Evolutionary conservation across 208 protist species (phyloP).

Genomic region (Zelonia costaricensis): DNA sequence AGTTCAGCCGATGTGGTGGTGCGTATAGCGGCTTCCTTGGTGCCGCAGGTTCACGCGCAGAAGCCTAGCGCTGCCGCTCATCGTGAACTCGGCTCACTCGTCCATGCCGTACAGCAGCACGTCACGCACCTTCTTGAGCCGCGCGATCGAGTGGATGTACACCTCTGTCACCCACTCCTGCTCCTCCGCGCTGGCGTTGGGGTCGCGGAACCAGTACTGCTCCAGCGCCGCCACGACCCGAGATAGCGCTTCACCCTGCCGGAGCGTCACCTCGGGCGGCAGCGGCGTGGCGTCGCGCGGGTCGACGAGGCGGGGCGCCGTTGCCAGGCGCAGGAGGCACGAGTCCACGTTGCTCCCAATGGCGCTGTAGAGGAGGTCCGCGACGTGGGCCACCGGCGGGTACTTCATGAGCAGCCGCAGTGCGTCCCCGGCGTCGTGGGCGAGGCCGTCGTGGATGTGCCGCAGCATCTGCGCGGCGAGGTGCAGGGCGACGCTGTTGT

Average conservation of each 20-base stretch:
- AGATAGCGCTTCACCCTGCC: conserved; percentile 35
- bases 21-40: too few relatives aligned
- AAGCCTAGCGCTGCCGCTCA: background rate
- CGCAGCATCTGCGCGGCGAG: conserved; percentile 67
- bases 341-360: conserved; percentile 15
- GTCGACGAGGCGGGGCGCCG: conserved; percentile 8
- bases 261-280: conserved; percentile 27
- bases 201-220: conserved; percentile 35
- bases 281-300: conserved; percentile 1
- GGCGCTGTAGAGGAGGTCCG: conserved; percentile 16
- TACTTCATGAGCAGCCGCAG: conserved; percentile 84
- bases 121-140: conserved; percentile 80
- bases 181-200: conserved; percentile 13
- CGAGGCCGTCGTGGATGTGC: conserved; percentile 41
- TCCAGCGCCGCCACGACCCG: conserved; percentile 42
- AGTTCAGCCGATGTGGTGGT: too few relatives aligned
- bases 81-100: conserved; percentile 10
- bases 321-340: conserved; percentile 3
- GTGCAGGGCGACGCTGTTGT: conserved; percentile 50
- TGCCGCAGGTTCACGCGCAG: too few relatives aligned
- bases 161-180: conserved; percentile 22
- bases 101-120: conserved; percentile 50
- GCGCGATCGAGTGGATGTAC: conserved; percentile 60
- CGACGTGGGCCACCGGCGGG: conserved; percentile 61
- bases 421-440: conserved; percentile 36